Percentiles rank a stretch among this genome's conserved stretches.
Conservation (phyloP, 352 stramenopile genomes). For the Thalassiosira hispida region DNA sequence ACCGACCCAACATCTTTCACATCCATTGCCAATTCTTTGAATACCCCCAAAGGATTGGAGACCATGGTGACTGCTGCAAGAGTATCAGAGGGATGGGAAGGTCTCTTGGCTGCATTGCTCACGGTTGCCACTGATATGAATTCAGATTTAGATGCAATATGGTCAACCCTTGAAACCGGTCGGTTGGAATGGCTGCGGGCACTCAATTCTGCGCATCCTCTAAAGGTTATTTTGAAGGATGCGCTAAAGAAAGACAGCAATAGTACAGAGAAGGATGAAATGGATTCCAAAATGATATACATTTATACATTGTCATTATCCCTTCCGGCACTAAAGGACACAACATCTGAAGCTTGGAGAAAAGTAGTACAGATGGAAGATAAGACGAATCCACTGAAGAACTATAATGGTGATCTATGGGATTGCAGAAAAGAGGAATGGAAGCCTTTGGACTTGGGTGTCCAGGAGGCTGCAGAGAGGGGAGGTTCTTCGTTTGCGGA, state of each 20-base stretch:
- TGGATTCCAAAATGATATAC: conserved; percentile 73
- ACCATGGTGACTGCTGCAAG: conserved; percentile 48
- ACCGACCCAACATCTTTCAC: conserved; percentile 42
- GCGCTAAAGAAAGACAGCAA: conserved; percentile 54
- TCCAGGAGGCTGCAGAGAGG: conserved; percentile 60
- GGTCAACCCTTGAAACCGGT: conserved; percentile 60
- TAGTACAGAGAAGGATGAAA: conserved; percentile 55
- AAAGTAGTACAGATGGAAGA: conserved; percentile 59
- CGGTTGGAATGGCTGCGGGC: conserved; percentile 59
- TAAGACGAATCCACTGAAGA: conserved; percentile 53
- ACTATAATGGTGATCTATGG: conserved; percentile 65
- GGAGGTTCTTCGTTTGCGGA: conserved; percentile 55
- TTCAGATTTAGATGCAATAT: conserved; percentile 64
- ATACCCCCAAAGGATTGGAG: conserved; percentile 39
- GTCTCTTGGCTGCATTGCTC: conserved; percentile 47
- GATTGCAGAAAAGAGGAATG: conserved; percentile 63
- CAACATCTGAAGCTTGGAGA: conserved; percentile 43
- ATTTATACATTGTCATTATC: conserved; percentile 65
- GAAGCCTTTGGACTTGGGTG: conserved; percentile 61
- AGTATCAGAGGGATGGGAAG: conserved; percentile 39
- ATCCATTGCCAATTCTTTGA: conserved; percentile 35
- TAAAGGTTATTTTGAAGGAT: conserved; percentile 66
- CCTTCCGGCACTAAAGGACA: conserved; percentile 43
- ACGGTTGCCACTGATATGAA: conserved; percentile 16
- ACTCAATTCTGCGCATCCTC: conserved; percentile 53